These are phyloP conservation scores for Phycomyces nitens DNA, from an alignment of 192 early-diverging fungal genomes.

Conservation along the genomic window DNA sequence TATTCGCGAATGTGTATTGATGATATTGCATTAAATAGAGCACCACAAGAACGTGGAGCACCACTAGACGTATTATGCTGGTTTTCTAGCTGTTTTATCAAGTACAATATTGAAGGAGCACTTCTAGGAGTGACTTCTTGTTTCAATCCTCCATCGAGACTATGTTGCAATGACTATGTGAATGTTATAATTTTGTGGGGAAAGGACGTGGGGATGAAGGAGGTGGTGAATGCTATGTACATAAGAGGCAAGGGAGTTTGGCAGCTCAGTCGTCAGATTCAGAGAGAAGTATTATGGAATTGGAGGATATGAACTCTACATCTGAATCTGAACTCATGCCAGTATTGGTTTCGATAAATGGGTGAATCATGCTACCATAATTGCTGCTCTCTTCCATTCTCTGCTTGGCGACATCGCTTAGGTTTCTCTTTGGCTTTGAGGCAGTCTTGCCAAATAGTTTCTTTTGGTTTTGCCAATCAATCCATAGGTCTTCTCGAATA, in stretches of 20 bases:
- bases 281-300: no score
- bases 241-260: no score
- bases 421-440: neutral
- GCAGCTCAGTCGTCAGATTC: no score
- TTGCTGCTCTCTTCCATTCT: conserved; percentile 19
- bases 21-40: conserved; percentile 32
- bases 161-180: no score
- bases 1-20: no score
- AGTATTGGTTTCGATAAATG: neutral
- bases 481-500: conserved; percentile 38
- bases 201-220: no score
- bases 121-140: neutral
- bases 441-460: neutral
- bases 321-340: no score
- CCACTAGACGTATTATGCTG: conserved; percentile 54
- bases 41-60: conserved; percentile 82
- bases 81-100: neutral
- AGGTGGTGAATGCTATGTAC: no score
- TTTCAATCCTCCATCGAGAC: no score
- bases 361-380: conserved; percentile 15
- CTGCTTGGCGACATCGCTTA: conserved; percentile 5
- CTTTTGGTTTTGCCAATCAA: neutral
- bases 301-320: no score
- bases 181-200: no score
- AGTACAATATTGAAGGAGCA: neutral